Conservation (phyloP, 1,284 basidiomycete genomes). For the Pholiota adiposa region DNA sequence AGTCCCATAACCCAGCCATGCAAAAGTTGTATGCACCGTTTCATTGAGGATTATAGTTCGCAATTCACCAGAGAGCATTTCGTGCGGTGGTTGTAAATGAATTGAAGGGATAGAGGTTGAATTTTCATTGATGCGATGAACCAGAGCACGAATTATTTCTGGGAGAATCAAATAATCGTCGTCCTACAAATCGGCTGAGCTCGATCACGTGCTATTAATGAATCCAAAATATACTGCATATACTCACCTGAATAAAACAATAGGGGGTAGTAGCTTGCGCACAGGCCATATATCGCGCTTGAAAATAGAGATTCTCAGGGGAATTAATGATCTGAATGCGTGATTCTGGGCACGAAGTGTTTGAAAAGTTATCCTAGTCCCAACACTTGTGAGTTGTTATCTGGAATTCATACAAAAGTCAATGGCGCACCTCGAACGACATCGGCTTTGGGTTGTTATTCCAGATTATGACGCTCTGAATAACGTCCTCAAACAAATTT, state of each 20-base stretch:
- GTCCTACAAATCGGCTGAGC: conserved; percentile 41
- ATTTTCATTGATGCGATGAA: conserved; percentile 38
- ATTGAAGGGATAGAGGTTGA: conserved; percentile 36
- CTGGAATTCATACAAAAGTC: not conserved
- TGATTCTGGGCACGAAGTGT: conserved; percentile 47
- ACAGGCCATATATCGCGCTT: conserved; percentile 68
- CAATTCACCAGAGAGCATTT: conserved; percentile 56
- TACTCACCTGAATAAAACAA: conserved; percentile 70
- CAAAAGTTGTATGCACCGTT: conserved; percentile 58
- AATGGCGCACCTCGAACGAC: conserved; percentile 42
- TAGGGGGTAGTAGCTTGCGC: conserved; percentile 51
- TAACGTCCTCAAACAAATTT: conserved; percentile 47
- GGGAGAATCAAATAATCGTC: conserved; percentile 70
- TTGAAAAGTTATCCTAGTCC: conserved; percentile 47
- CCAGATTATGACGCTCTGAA: conserved; percentile 62
- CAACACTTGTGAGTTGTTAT: not conserved
- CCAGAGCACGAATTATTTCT: conserved; percentile 56
- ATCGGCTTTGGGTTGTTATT: conserved; percentile 60
- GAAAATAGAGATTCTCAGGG: conserved; percentile 60
- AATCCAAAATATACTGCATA: too few relatives aligned
- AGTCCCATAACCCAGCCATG: conserved; percentile 70
- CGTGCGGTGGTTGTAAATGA: conserved; percentile 63
- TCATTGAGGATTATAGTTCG: conserved; percentile 37
- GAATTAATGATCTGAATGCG: conserved; percentile 63
- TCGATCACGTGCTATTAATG: too few relatives aligned